A percentile compares a stretch with the other conserved stretches of the same genome.
phyloP scores from a whole-genome alignment of 1,139 yeast species.

The Meyerozyma smithsonii region DNA sequence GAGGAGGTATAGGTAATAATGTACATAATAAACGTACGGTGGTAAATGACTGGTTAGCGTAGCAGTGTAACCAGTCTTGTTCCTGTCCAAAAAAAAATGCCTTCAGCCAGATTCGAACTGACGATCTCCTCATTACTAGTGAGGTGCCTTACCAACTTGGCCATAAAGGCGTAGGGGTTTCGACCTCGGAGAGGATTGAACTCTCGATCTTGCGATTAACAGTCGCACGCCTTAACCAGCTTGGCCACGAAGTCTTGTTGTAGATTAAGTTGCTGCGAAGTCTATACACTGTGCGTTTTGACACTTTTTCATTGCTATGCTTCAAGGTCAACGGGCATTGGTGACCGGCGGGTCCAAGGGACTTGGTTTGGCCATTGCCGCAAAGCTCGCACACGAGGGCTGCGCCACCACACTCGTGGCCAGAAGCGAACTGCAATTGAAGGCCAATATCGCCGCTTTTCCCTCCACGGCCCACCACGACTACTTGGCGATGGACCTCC shows the following conservation, averaged over 20 bases:
- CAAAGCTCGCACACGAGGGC: constrained; percentile 54
- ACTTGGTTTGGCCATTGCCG: constrained; percentile 67
- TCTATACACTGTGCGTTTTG: background rate
- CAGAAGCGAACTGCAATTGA: constrained; percentile 39
- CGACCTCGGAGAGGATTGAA: constrained; percentile 17
- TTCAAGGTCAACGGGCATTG: constrained; percentile 39
- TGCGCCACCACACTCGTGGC: constrained; percentile 60
- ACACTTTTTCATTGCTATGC: background rate
- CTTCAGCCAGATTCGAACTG: constrained; percentile 83
- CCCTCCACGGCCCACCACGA: constrained; percentile 40
- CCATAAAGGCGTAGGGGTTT: constrained; percentile 13
- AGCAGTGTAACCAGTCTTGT: background rate
- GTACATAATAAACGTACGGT: no score
- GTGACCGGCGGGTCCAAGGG: constrained; percentile 90
- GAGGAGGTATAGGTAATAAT: no score
- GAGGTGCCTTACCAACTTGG: constrained; percentile 93
- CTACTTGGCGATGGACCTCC: constrained; percentile 49
- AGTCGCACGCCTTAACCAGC: constrained; percentile 17
- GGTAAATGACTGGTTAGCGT: background rate
- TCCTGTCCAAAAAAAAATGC: constrained; percentile 35
- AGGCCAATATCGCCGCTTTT: constrained; percentile 20
- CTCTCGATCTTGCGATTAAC: constrained; percentile 17
- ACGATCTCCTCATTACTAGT: constrained; percentile 89
- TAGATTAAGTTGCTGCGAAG: background rate
- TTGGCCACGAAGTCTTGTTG: constrained; percentile 15